Percentiles rank a stretch among this genome's conserved stretches.
Conservation (phyloP, 176 grass and related monocot species). For the Carex cristatella region DNA sequence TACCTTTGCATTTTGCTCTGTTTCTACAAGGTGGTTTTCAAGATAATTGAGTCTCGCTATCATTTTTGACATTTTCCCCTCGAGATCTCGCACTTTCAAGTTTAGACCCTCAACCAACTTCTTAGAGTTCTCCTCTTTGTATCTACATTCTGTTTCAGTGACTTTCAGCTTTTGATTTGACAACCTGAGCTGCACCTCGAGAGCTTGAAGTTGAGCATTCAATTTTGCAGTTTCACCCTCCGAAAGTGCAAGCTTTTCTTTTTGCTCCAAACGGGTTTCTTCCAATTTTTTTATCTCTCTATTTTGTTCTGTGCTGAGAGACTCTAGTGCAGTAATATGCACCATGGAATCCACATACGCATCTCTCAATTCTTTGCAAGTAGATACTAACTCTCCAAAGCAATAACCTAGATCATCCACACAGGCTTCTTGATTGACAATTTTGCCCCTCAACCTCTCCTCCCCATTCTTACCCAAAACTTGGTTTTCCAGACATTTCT, state of each 20-base stretch:
- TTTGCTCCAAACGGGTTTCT: constrained; percentile 30
- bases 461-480: constrained; percentile 40
- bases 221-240: constrained; percentile 48
- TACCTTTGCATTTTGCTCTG: constrained; percentile 32
- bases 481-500: constrained; percentile 31
- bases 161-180: constrained; percentile 64
- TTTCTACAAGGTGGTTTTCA: constrained; percentile 39
- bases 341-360: constrained; percentile 34
- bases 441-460: constrained; percentile 39
- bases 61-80: constrained; percentile 37
- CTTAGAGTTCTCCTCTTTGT: constrained; percentile 50
- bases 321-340: constrained; percentile 33
- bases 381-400: constrained; percentile 22
- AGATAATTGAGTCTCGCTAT: constrained; percentile 26
- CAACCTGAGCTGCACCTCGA: constrained; percentile 52
- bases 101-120: constrained; percentile 29
- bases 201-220: constrained; percentile 39
- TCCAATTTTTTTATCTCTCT: constrained; percentile 34
- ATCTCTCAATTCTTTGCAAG: constrained; percentile 39
- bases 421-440: constrained; percentile 37
- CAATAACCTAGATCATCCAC: constrained; percentile 24
- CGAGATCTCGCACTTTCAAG: constrained; percentile 31
- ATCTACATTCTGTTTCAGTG: constrained; percentile 47
- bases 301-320: constrained; percentile 36
- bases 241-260: constrained; percentile 32